Evolutionary conservation across 768 basidiomycete genomes (phyloP), one percentile per base, ranked within the genome.

Genomic region (Leccinellum rugosiceps): DNA sequence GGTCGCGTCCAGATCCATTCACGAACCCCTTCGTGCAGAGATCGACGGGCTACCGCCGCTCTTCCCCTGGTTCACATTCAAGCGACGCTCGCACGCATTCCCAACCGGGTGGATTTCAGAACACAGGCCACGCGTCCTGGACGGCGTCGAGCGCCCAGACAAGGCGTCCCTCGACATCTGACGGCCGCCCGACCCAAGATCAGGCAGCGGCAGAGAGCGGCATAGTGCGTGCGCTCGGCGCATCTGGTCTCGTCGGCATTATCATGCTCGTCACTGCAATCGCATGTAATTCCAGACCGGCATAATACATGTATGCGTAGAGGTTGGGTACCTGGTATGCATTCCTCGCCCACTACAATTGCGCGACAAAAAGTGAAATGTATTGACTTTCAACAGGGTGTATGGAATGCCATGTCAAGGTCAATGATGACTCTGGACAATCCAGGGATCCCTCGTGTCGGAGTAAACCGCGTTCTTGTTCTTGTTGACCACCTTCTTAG

Each of bases 241-340:
- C 69, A n/a, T 62, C 71, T 11, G 69, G 66, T 3, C 60, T 70
- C 3, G 53, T 72, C 19, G 59, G 62, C 10, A 23, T 72, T 21
- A 72, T 70, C 31, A 46, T 70, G 47, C 62, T 72, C 25, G 47
- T 70, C 30, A 43, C 71, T 23, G 57, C 65, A 15, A 48, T 67
- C 15, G 53, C 55, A 9, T 47, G 56, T 45, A 48, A 32, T 57
- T 53, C 67, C 19, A 67, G 58, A 50, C 58, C 55, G 59, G 57
- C 58, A 31, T 57, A 44, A 10, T 67, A 32, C 46, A 46, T 35
- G 50, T 55, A 57, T 32, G 23, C 21, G 2, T 30, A 23, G 17
- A 8, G 17, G 41, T 34, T 31, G 30, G 38, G 35, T n/a, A 26
- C 25, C 17, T 49, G 48, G 25, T 6, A 17, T 31, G 15, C 10